Evolutionary conservation across 2,329 filamentous ascomycete species (phyloP), one percentile per base, ranked within the genome.

Genomic region (Pseudogymnoascus sp.): DNA sequence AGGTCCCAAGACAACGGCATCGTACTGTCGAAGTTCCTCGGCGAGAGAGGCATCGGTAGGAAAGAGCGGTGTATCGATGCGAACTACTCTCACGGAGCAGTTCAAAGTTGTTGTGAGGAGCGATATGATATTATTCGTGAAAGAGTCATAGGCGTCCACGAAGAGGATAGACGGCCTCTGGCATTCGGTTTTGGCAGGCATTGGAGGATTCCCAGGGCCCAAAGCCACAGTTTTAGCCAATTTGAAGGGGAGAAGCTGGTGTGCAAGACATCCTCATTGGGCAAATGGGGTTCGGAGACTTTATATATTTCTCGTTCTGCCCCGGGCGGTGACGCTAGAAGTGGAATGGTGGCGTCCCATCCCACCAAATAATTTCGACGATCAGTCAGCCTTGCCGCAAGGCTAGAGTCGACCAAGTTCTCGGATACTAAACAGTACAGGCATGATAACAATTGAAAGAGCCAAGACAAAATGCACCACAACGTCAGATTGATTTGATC

Each of bases 71-170:
- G 79, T 79, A 70, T 91, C 90, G 69, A 96, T 92, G 66, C 84
- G 85, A 64, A 96, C 80, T 46, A 89, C 84, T 53, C 84, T 83
- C 36, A 96, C 88, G 14, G 87, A 79, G 18, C 84, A 89, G 64
- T 82, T 77, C 7, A 96, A 81, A 3, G 85, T 81, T 3, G 88
- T 85, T 69, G 89, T 84, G 56, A 97, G 81, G 36, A 96, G 84
- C 5, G 90, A 87, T 62, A 96, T 86, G 70, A 97, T 95, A 77
- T 97, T 97, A 77, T 96, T 93, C 63, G 92, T 91, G 77, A 97
- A 99, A 44, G 93, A 97, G 78, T 99, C 95, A 76, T 96, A 96
- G 66, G 93, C 93, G 75, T 97, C 95, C 69, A 99, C 82, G 77
- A 96, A 96, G 67, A 97, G 84, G 66, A 97, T 89, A 16, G 69